Evolutionary conservation across 768 basidiomycete genomes (phyloP), one percentile per base, ranked within the genome.

Genomic region (Scleroderma citrinum): DNA sequence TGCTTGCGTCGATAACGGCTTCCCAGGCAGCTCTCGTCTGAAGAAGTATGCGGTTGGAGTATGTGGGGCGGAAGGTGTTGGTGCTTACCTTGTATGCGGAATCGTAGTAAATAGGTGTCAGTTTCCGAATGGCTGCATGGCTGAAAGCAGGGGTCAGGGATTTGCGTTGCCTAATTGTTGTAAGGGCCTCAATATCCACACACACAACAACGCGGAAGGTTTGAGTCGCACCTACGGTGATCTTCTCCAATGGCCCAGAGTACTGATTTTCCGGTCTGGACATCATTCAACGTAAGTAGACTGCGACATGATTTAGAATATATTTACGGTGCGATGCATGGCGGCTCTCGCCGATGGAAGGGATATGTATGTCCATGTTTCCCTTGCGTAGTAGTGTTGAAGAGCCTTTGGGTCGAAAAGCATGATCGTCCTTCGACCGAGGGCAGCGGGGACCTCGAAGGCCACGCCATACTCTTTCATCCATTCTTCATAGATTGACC

Each of bases 371-470:
- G 64, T 60, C 63, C 56, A 76, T 0, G 78, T 76, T 44, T 82
- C 81, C 47, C 63, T 69, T 0, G 73, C 66, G 48, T 71, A 78
- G 34, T 78, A 71, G 51, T 82, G 77, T 0, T 71, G 66, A n/a
- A 76, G 61, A 0, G 81, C 79, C 56, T 73, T 78, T 0, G 74
- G 73, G 47, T 79, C 78, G 44, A 68, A 66, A 3, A 78, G 59
- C 4, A 75, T 56, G 20, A 79, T 54, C 4, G 54, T 54, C 12
- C 45, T 59, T 0, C 65, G 55, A 0, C 73, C 74, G 5, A 78
- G 51, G 0, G 61, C 51, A 0, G 54, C 54, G 0, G 78, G 70
- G 17, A 78, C 49, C 16, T 61, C 46, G 52, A 65, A 82, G 0
- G 70, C 76, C 1, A 72, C 56, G 6, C 81, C 81, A 29, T 79